These are phyloP conservation scores for Zasmidium cellare DNA, from an alignment of 2,329 filamentous ascomycete genomes.

Conservation along the genomic window DNA sequence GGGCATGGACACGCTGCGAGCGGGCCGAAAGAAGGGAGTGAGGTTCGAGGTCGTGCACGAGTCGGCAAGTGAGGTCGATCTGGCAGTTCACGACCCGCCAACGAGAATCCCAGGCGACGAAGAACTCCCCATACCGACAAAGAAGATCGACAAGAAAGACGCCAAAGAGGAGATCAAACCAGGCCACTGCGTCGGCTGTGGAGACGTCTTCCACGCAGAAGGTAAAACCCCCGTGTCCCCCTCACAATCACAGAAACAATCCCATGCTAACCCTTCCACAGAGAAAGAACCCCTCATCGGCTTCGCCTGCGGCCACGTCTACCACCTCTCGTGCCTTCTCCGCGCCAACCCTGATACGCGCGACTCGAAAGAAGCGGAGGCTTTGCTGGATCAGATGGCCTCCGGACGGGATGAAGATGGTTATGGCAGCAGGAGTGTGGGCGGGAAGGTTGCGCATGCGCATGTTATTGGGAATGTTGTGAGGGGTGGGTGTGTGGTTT, in stretches of 20 bases:
- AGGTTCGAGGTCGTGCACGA: slow-evolving; percentile 73
- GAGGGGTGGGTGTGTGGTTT: slow-evolving; percentile 20
- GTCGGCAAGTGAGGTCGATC: slow-evolving; percentile 30
- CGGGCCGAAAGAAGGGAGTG: slow-evolving; percentile 79
- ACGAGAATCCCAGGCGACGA: slow-evolving; percentile 28
- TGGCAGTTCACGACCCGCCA: slow-evolving; percentile 33
- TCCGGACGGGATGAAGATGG: slow-evolving; percentile 45
- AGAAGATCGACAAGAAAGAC: slow-evolving; percentile 17
- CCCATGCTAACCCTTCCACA: slow-evolving; percentile 10
- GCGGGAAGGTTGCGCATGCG: slow-evolving; percentile 84
- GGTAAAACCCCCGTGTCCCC: slow-evolving; percentile 27
- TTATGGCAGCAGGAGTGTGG: slow-evolving; percentile 62
- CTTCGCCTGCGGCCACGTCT: slow-evolving; percentile 80
- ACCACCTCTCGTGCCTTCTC: slow-evolving; percentile 74
- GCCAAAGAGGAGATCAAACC: slow-evolving; percentile 26
- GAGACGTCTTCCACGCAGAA: slow-evolving; percentile 38
- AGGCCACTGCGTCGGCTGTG: slow-evolving; percentile 42
- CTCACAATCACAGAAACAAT: neutral
- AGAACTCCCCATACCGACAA: slow-evolving; percentile 22
- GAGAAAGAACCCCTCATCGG: slow-evolving; percentile 74
- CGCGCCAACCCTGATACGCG: slow-evolving; percentile 37
- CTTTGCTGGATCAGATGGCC: slow-evolving; percentile 45
- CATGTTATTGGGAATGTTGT: slow-evolving; percentile 69
- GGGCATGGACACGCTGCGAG: slow-evolving; percentile 77
- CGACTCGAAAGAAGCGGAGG: slow-evolving; percentile 29